Conservation (phyloP, 768 basidiomycete species). For the Macrolepiota dolichaula region DNA sequence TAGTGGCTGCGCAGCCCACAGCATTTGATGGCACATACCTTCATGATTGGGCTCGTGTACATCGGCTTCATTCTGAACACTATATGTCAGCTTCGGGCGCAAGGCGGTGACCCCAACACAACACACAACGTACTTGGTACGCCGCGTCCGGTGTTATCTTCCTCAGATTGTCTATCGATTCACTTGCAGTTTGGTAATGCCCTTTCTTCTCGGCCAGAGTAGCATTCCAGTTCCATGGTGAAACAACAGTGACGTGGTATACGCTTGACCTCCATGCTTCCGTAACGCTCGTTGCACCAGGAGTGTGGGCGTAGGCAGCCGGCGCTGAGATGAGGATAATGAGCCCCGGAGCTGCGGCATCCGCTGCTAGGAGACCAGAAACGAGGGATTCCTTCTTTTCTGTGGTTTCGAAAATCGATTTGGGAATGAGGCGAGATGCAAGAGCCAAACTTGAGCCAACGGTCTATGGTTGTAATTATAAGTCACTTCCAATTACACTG, state of each 20-base stretch:
- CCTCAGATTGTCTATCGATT: conserved; percentile 37
- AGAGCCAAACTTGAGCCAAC: conserved; percentile 37
- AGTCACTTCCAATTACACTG: neutral
- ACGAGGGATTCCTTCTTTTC: conserved; percentile 27
- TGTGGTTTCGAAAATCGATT: conserved; percentile 33
- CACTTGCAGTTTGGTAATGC: conserved; percentile 30
- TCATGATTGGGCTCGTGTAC: conserved; percentile 44
- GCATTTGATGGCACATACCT: conserved; percentile 24
- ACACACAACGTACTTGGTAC: conserved; percentile 32
- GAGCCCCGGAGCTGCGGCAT: conserved; percentile 33
- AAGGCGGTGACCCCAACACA: neutral
- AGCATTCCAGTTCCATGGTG: conserved; percentile 45
- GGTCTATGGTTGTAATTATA: conserved; percentile 21
- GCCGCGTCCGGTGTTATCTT: conserved; percentile 42
- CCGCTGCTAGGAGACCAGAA: conserved; percentile 30
- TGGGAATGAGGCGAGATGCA: conserved; percentile 41
- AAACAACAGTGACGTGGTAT: conserved; percentile 42
- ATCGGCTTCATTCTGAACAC: conserved; percentile 42
- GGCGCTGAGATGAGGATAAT: conserved; percentile 41
- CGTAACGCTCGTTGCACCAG: conserved; percentile 38
- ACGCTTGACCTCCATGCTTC: conserved; percentile 42
- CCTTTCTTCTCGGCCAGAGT: conserved; percentile 31
- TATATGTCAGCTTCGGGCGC: neutral
- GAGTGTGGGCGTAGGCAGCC: conserved; percentile 26
- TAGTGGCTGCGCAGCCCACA: neutral